phyloP scores from a whole-genome alignment of 2,329 filamentous ascomycete species.

The Botryotinia convoluta region DNA sequence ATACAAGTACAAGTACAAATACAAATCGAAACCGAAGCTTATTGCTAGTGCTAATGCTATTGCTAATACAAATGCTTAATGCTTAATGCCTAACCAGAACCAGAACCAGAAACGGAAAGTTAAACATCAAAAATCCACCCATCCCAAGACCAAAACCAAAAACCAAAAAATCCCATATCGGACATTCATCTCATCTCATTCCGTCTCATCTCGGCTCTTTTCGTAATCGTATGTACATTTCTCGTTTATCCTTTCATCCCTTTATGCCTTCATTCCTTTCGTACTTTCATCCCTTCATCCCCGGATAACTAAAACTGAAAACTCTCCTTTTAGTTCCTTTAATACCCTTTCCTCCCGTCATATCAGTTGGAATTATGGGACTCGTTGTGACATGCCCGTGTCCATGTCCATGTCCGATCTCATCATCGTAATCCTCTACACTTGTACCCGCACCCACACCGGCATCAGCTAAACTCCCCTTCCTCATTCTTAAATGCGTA shows the following conservation, averaged over 20 bases:
- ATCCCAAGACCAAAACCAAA: background rate
- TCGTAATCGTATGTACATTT: background rate
- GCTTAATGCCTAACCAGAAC: background rate
- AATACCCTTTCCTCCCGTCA: too few relatives aligned
- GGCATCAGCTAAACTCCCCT: background rate
- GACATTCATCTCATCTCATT: too few relatives aligned
- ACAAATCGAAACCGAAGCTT: background rate
- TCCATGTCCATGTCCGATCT: background rate
- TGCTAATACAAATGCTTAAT: background rate
- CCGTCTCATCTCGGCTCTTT: too few relatives aligned
- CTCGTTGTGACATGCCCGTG: background rate
- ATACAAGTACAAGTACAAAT: background rate
- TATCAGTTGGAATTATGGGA: background rate
- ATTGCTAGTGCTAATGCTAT: background rate
- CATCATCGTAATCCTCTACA: background rate
- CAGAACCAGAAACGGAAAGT: background rate
- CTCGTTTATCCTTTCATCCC: background rate
- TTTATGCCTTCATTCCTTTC: background rate
- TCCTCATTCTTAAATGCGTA: slow-evolving; percentile 11
- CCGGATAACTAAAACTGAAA: background rate
- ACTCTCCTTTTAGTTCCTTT: background rate
- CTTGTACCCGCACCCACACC: background rate
- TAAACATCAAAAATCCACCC: background rate
- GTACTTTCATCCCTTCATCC: too few relatives aligned
- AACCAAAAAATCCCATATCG: too few relatives aligned